A percentile compares a stretch with the other conserved stretches of the same genome.
phyloP scores from a whole-genome alignment of 805 yeast species.

The Jamesozyma rosinii region DNA sequence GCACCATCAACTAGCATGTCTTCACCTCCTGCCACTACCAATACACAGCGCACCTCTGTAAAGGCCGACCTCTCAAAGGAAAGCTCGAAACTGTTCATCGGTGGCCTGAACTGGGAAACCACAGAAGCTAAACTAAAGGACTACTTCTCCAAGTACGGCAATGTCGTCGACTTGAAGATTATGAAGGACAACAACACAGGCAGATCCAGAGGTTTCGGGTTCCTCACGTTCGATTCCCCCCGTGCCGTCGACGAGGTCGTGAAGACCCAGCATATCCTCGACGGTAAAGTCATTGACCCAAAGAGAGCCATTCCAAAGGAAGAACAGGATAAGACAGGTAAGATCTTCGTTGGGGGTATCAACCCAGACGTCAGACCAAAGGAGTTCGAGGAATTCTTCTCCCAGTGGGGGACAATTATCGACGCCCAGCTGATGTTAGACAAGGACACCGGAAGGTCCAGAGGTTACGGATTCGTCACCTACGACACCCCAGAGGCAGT shows the following conservation, averaged over 20 bases:
- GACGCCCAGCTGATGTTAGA: slow-evolving; percentile 97
- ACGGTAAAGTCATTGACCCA: slow-evolving; percentile 94
- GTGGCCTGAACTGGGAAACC: slow-evolving; percentile 97
- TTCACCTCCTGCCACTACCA: background rate
- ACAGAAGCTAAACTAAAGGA: slow-evolving; percentile 76
- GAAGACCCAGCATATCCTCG: slow-evolving; percentile 76
- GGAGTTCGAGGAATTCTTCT: slow-evolving; percentile 79
- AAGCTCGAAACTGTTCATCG: slow-evolving; percentile 87
- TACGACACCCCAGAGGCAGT: slow-evolving; percentile 92
- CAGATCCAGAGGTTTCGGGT: slow-evolving; percentile 90
- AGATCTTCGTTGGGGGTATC: slow-evolving; percentile 94
- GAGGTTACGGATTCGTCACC: slow-evolving; percentile 96
- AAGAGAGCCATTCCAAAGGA: slow-evolving; percentile 95
- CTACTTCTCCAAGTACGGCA: slow-evolving; percentile 83
- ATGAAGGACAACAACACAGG: slow-evolving; percentile 88
- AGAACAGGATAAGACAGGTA: slow-evolving; percentile 93
- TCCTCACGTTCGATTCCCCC: slow-evolving; percentile 77
- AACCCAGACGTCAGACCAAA: slow-evolving; percentile 87
- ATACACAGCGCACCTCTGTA: background rate
- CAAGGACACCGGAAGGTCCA: slow-evolving; percentile 90
- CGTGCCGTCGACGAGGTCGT: slow-evolving; percentile 78
- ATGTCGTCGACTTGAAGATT: slow-evolving; percentile 75
- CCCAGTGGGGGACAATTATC: slow-evolving; percentile 80
- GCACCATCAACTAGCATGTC: background rate
- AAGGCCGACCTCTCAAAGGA: slow-evolving; percentile 54